These are phyloP conservation scores for Chlamydomonas reinhardtii DNA, from an alignment of 163 green algal species.

Conservation along the genomic window DNA sequence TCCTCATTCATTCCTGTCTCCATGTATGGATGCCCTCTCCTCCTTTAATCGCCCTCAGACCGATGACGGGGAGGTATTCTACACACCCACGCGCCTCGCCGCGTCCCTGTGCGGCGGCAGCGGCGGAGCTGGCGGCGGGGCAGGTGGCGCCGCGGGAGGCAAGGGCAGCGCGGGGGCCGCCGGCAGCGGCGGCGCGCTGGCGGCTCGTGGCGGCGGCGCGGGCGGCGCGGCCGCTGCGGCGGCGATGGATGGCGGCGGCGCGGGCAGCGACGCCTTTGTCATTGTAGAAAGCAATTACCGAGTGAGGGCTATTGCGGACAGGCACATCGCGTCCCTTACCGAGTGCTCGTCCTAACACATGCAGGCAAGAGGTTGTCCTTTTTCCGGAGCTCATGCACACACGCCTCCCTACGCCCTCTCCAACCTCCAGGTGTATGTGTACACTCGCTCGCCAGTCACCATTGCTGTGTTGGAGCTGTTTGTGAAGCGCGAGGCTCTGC, in stretches of 20 bases:
- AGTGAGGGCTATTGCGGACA: too few species aligned
- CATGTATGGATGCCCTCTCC: too few species aligned
- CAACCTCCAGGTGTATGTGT: slow-evolving; percentile 88
- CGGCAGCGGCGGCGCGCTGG: not conserved
- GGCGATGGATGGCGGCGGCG: slow-evolving; percentile 58
- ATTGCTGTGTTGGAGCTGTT: slow-evolving; percentile 87
- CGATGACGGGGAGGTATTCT: slow-evolving; percentile 62
- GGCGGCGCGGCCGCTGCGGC: not conserved
- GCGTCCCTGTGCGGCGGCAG: slow-evolving; percentile 69
- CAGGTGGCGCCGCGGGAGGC: slow-evolving; percentile 2
- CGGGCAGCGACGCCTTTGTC: slow-evolving; percentile 70
- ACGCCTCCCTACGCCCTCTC: not conserved
- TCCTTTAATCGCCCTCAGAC: too few species aligned
- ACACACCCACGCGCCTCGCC: slow-evolving; percentile 81
- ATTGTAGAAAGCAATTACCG: slow-evolving; percentile 98
- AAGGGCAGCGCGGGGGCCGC: not conserved
- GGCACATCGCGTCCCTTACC: too few species aligned
- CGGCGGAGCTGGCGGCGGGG: not conserved
- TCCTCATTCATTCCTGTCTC: too few species aligned
- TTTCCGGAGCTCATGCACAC: too few species aligned
- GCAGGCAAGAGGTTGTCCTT: too few species aligned
- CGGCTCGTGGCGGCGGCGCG: not conserved
- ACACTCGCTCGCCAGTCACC: slow-evolving; percentile 87
- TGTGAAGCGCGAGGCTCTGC: slow-evolving; percentile 79
- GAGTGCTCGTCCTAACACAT: too few species aligned